Conservation (phyloP, 495 filamentous ascomycete species). For the Penicillium psychrofluorescens region DNA sequence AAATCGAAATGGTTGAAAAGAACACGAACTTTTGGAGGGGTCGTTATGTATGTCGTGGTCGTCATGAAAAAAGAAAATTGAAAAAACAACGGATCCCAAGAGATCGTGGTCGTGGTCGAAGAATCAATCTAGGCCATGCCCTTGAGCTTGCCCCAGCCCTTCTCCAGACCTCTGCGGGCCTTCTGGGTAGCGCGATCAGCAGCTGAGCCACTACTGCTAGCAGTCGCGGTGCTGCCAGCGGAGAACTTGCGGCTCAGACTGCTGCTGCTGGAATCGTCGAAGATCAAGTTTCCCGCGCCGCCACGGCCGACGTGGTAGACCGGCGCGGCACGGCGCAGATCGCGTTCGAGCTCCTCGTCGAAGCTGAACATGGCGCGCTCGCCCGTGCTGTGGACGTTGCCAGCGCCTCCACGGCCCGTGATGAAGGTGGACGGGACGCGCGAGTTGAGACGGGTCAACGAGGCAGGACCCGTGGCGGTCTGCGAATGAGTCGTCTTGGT, state of each 20-base stretch:
- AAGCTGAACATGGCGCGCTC: constrained; percentile 77
- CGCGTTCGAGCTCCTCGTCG: constrained; percentile 82
- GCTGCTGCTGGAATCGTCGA: constrained; percentile 22
- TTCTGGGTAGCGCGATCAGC: constrained; percentile 34
- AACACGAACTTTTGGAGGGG: constrained; percentile 19
- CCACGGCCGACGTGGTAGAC: constrained; percentile 83
- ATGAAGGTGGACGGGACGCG: constrained; percentile 47
- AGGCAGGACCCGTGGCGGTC: constrained; percentile 49
- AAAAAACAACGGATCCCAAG: no score
- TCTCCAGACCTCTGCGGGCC: constrained; percentile 34
- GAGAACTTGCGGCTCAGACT: constrained; percentile 36
- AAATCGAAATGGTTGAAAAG: background rate
- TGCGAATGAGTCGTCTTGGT: constrained; percentile 47
- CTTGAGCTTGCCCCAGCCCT: constrained; percentile 39
- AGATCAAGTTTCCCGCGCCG: constrained; percentile 75
- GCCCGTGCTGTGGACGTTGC: constrained; percentile 65
- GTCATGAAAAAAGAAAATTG: background rate
- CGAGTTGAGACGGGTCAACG: constrained; percentile 37
- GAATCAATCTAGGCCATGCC: constrained; percentile 23
- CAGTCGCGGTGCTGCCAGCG: constrained; percentile 25
- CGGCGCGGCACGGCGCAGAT: constrained; percentile 52
- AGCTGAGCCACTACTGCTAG: constrained; percentile 31
- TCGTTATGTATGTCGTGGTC: constrained; percentile 17
- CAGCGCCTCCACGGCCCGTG: constrained; percentile 82
- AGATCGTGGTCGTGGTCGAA: background rate